Percentiles rank a stretch among this genome's conserved stretches.
Evolutionary conservation across 2,329 filamentous ascomycete genomes (phyloP).

Genomic region (Neonectria ditissima): DNA sequence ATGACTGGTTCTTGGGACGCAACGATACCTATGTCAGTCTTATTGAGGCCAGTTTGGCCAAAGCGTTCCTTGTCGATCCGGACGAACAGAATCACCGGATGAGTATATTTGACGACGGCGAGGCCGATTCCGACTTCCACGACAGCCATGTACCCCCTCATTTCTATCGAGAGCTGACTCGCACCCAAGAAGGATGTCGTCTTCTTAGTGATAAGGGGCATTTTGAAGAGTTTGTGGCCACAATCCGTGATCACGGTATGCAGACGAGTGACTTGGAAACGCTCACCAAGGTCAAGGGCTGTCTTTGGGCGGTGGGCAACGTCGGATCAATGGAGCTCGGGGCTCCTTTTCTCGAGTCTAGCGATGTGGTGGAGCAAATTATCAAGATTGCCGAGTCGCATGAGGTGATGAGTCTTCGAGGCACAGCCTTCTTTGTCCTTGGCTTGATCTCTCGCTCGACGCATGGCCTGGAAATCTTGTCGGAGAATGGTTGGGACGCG

Average conservation of each 20-base stretch:
- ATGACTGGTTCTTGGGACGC: slow-evolving; percentile 97
- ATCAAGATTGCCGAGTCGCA: slow-evolving; percentile 89
- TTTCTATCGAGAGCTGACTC: slow-evolving; percentile 94
- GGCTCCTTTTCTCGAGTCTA: slow-evolving; percentile 91
- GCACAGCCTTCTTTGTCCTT: slow-evolving; percentile 96
- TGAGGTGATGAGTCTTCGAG: slow-evolving; percentile 90
- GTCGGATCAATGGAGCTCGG: slow-evolving; percentile 98
- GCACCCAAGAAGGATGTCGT: slow-evolving; percentile 91
- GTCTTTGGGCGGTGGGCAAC: slow-evolving; percentile 97
- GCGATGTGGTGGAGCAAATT: slow-evolving; percentile 88
- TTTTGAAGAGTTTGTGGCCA: slow-evolving; percentile 91
- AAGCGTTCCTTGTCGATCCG: slow-evolving; percentile 78
- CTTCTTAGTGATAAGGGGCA: slow-evolving; percentile 93
- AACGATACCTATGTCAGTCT: slow-evolving; percentile 96
- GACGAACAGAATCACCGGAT: slow-evolving; percentile 69
- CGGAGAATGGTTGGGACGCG: slow-evolving; percentile 92
- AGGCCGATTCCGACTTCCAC: slow-evolving; percentile 66
- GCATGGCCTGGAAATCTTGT: slow-evolving; percentile 91
- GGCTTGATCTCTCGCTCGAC: slow-evolving; percentile 92
- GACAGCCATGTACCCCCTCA: slow-evolving; percentile 89
- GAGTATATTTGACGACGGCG: slow-evolving; percentile 69
- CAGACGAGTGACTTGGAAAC: slow-evolving; percentile 86
- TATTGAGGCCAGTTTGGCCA: slow-evolving; percentile 94
- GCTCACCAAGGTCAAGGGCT: slow-evolving; percentile 94
- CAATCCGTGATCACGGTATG: slow-evolving; percentile 88